Percentiles rank a stretch among this genome's conserved stretches.
phyloP scores from a whole-genome alignment of 139 green algal genomes.

The Chlorella sorokiniana region DNA sequence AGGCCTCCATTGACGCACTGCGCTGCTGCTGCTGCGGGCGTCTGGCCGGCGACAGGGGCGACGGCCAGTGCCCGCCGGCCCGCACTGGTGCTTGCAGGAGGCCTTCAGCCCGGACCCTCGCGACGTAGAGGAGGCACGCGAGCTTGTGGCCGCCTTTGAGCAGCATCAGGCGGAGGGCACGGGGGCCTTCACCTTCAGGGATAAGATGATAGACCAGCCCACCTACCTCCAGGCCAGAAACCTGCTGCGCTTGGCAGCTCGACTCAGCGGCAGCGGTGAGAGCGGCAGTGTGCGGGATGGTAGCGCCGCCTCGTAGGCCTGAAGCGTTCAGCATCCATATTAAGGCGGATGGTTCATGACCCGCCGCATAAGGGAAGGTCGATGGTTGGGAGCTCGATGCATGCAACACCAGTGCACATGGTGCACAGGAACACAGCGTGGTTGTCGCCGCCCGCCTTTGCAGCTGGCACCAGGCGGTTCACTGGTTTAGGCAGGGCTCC shows the following conservation, averaged over 20 bases:
- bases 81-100: slow-evolving; percentile 14
- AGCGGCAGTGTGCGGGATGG: not conserved
- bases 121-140: slow-evolving; percentile 23
- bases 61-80: not conserved
- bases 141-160: slow-evolving; percentile 36
- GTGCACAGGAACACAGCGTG: no score
- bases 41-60: no score
- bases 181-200: slow-evolving; percentile 46
- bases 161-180: slow-evolving; percentile 38
- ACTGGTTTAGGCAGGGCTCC: no score
- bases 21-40: no score
- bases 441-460: no score
- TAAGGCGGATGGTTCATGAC: no score
- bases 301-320: no score
- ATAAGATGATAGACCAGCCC: slow-evolving; percentile 50
- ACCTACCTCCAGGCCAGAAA: slow-evolving; percentile 45
- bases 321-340: no score
- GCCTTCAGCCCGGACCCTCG: slow-evolving; percentile 36
- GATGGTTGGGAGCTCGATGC: not conserved
- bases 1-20: no score
- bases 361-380: no score
- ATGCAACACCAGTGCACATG: not conserved
- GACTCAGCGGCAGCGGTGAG: not conserved
- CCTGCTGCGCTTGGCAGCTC: slow-evolving; percentile 34
- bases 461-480: no score